Percentiles rank a stretch among this genome's conserved stretches.
These are phyloP conservation scores for Hibiscus mutabilis DNA, from an alignment of 345 rosid species.

Conservation along the genomic window DNA sequence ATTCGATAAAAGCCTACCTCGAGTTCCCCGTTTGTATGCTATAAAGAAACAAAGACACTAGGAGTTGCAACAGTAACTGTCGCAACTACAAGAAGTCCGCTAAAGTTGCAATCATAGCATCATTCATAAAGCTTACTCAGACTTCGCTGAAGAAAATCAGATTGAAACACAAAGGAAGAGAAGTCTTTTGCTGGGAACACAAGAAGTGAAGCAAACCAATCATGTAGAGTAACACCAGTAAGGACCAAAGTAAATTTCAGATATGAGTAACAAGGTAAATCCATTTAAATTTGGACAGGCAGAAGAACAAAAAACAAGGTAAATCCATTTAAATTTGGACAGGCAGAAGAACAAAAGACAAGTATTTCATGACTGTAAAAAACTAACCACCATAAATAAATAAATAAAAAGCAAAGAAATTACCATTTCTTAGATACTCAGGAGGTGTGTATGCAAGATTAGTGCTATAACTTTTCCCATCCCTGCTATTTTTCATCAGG, in stretches of 20 bases:
- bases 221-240: background rate
- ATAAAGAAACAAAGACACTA: background rate
- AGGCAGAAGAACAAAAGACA: background rate
- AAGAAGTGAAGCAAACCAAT: background rate
- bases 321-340: conserved; percentile 4
- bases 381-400: background rate
- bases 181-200: background rate
- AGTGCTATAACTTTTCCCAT: conserved; percentile 93
- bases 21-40: background rate
- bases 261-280: background rate
- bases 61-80: background rate
- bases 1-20: background rate
- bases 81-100: background rate
- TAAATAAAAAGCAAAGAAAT: background rate
- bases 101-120: background rate
- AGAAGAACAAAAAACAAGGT: background rate
- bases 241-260: conserved; percentile 7
- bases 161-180: background rate
- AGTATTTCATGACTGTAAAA: background rate
- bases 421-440: conserved; percentile 87
- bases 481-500: conserved; percentile 89
- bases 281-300: conserved; percentile 1
- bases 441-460: conserved; percentile 96
- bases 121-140: background rate
- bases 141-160: background rate